phyloP scores from a whole-genome alignment of 305 asterid genomes.

The Rubia tinctorum region DNA sequence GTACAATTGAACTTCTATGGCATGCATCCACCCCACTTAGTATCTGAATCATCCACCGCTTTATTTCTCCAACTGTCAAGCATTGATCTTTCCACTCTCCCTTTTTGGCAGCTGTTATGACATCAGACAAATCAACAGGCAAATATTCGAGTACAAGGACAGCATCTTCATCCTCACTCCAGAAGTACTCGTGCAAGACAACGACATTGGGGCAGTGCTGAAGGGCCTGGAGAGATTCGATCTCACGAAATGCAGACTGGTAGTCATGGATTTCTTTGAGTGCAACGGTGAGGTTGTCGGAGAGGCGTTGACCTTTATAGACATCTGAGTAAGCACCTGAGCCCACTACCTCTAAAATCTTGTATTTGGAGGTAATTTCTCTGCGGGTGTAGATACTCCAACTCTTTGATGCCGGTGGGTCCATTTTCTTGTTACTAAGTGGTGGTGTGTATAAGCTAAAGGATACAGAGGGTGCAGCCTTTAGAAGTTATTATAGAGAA shows the following conservation, averaged over 20 bases:
- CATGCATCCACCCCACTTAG: conserved; percentile 68
- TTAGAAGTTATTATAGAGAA: background rate
- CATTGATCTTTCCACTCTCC: conserved; percentile 46
- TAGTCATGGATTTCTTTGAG: conserved; percentile 89
- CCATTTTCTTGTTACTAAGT: conserved; percentile 17
- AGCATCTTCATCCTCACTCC: conserved; percentile 93
- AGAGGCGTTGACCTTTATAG: conserved; percentile 70
- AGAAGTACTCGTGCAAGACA: conserved; percentile 72
- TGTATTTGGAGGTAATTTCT: conserved; percentile 70
- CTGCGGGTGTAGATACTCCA: conserved; percentile 97
- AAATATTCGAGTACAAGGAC: conserved; percentile 89
- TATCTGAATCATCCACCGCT: conserved; percentile 87
- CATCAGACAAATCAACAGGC: conserved; percentile 68
- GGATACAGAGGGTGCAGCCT: background rate
- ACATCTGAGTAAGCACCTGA: conserved; percentile 98
- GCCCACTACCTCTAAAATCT: conserved; percentile 73
- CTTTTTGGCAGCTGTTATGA: conserved; percentile 59
- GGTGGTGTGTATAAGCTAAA: background rate
- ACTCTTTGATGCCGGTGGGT: conserved; percentile 62
- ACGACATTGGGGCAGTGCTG: conserved; percentile 70
- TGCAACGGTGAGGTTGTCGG: conserved; percentile 72
- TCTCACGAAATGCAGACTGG: conserved; percentile 83
- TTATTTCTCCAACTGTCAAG: conserved; percentile 64
- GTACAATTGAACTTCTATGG: conserved; percentile 78
- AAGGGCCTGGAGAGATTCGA: conserved; percentile 76